Conservation (phyloP, 192 early-diverging fungal species). For the Thamnidium elegans region DNA sequence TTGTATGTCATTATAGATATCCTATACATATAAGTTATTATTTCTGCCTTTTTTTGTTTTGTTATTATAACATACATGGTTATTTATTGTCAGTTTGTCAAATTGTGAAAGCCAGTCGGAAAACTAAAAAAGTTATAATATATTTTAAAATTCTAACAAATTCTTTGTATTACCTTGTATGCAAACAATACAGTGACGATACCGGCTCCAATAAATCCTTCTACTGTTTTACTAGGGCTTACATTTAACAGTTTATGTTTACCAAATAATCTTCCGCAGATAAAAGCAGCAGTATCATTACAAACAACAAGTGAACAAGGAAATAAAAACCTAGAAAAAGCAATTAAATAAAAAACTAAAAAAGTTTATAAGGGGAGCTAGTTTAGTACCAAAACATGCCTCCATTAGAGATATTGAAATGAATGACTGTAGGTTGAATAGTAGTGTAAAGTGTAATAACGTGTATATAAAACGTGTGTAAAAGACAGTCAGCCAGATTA, state of each 20-base stretch:
- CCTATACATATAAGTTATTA: no score
- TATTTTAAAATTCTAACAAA: no score
- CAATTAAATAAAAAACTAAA: background rate
- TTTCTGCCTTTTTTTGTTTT: no score
- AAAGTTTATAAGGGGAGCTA: background rate
- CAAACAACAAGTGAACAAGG: slow-evolving; percentile 15
- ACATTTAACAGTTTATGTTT: slow-evolving; percentile 1
- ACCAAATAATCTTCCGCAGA: slow-evolving; percentile 20
- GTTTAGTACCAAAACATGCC: slow-evolving; percentile 13
- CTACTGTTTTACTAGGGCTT: slow-evolving; percentile 27
- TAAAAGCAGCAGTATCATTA: slow-evolving; percentile 27
- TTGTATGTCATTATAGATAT: slow-evolving; percentile 42
- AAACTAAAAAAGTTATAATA: no score
- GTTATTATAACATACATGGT: no score
- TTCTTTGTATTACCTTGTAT: background rate
- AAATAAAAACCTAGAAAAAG: slow-evolving; percentile 22
- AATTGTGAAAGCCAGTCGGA: no score
- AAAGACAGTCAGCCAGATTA: background rate
- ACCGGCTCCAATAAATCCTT: slow-evolving; percentile 25
- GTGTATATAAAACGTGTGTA: slow-evolving; percentile 5
- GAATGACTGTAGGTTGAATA: background rate
- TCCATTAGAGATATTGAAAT: background rate
- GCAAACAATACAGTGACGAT: slow-evolving; percentile 18
- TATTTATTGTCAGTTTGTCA: no score
- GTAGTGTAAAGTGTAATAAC: slow-evolving; percentile 8